Evolutionary conservation across 257 asterid species (phyloP), one percentile per base, ranked within the genome.

Genomic region (Ilex aquifolium): DNA sequence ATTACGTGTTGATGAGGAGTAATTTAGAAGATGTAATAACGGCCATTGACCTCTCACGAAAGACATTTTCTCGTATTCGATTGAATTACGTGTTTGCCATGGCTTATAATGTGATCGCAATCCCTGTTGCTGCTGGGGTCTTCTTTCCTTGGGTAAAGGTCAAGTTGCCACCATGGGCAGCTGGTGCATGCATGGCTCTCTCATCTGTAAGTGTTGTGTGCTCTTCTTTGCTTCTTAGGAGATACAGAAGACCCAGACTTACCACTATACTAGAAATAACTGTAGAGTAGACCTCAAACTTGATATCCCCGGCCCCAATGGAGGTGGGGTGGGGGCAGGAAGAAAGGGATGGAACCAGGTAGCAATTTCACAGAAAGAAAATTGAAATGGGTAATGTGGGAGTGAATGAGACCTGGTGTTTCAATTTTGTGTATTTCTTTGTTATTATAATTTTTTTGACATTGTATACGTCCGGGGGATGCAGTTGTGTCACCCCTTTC

Each of bases 181-280:
- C 99, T 7, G 99, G 97, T 57, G 95, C 97, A 0, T 94, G 99
- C 80, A 94, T 94, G 99, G 97, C 99, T 14, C 49, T 90, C 79
- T 93, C 99, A 7, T 93, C 99, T 39, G 92, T 93, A 7, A 90
- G 87, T 57, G 99, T 93, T 32, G 97, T 93, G 2, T 93, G 99
- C 73, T 93, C 99, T 6, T 93, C 99, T 65, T 66, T 93, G 71
- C 94, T 88, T 53, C 97, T 90, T 31, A 79, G 89, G 75, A 82
- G 97, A 69, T 93, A 93, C 54, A 91, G 85, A 72, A 90, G 76
- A 70, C 96, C 99, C 14, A 77, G 99, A 69, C 91, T 93, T 32
- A 93, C 99, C 17, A 86, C 97, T 7, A 60, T 93, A 56, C 74
- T 93, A 67, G 95, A 90, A 69, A 88, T 93, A 53, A 90, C 97